Percentiles rank a stretch among this genome's conserved stretches.
Conservation (phyloP, 805 yeast genomes). For the Sungouiozyma intestinalis region DNA sequence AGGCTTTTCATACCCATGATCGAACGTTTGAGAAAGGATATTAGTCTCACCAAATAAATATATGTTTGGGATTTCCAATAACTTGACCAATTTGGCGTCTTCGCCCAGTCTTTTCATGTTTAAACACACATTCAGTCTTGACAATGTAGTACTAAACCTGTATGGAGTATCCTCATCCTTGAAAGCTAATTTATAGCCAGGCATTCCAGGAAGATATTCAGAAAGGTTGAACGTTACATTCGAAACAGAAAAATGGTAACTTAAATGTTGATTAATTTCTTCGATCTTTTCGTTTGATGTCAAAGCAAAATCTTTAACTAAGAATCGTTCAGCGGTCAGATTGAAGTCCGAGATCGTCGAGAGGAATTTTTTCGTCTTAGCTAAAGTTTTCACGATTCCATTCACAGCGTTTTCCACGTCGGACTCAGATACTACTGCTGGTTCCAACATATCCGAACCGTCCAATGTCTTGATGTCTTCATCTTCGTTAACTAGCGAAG, state of each 20-base stretch:
- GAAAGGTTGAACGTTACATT: slow-evolving; percentile 20
- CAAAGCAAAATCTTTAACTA: slow-evolving; percentile 14
- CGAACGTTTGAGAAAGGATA: slow-evolving; percentile 28
- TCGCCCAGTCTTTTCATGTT: slow-evolving; percentile 14
- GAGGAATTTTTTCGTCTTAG: slow-evolving; percentile 3
- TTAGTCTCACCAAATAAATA: slow-evolving; percentile 33
- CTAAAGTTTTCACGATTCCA: slow-evolving; percentile 3
- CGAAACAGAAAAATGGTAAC: slow-evolving; percentile 15
- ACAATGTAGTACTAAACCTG: slow-evolving; percentile 30
- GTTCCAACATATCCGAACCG: not conserved
- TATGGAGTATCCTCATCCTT: slow-evolving; percentile 34
- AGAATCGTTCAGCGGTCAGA: slow-evolving; percentile 16
- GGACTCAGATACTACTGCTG: not conserved
- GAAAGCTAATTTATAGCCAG: slow-evolving; percentile 39
- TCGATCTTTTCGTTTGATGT: slow-evolving; percentile 13
- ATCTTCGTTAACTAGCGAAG: not conserved
- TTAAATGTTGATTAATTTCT: slow-evolving; percentile 14
- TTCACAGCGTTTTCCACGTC: slow-evolving; percentile 3
- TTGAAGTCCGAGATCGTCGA: slow-evolving; percentile 12
- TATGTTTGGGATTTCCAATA: slow-evolving; percentile 31
- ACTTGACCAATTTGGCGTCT: slow-evolving; percentile 9
- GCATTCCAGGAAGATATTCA: slow-evolving; percentile 27
- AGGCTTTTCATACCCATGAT: slow-evolving; percentile 14
- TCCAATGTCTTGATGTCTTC: not conserved
- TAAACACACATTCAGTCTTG: slow-evolving; percentile 28